These are phyloP conservation scores for Tylopilus vinaceipallidus DNA, from an alignment of 768 basidiomycete genomes.

Conservation along the genomic window DNA sequence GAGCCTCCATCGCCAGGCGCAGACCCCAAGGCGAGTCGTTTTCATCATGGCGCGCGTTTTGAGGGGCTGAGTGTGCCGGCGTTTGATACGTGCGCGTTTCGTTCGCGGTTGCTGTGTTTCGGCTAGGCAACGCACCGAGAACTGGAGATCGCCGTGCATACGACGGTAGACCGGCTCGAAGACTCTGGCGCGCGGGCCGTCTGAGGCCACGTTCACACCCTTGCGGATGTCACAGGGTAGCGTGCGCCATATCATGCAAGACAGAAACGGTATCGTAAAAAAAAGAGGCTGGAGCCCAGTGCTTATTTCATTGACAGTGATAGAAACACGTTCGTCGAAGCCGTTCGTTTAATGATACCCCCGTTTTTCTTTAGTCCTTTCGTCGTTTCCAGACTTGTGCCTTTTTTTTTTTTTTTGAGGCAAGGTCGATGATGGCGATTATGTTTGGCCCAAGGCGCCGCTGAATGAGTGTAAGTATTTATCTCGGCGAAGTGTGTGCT, in stretches of 20 bases:
- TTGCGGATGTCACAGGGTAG: neutral
- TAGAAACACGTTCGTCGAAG: neutral
- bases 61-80: neutral
- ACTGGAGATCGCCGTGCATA: conserved; percentile 13
- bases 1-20: neutral
- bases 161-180: neutral
- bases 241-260: neutral
- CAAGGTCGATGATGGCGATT: too few species aligned
- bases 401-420: too few species aligned
- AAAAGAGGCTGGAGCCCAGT: too few species aligned
- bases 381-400: neutral
- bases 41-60: neutral
- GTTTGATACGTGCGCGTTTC: neutral
- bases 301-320: neutral
- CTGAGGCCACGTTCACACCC: neutral
- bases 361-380: neutral
- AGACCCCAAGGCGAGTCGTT: conserved; percentile 1
- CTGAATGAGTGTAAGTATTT: too few species aligned
- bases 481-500: too few species aligned
- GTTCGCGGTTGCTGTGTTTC: neutral
- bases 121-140: conserved; percentile 2
- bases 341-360: neutral
- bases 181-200: neutral
- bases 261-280: neutral
- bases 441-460: too few species aligned